Conservation (phyloP, 352 stramenopile species). For the Globisporangium irregulare region DNA sequence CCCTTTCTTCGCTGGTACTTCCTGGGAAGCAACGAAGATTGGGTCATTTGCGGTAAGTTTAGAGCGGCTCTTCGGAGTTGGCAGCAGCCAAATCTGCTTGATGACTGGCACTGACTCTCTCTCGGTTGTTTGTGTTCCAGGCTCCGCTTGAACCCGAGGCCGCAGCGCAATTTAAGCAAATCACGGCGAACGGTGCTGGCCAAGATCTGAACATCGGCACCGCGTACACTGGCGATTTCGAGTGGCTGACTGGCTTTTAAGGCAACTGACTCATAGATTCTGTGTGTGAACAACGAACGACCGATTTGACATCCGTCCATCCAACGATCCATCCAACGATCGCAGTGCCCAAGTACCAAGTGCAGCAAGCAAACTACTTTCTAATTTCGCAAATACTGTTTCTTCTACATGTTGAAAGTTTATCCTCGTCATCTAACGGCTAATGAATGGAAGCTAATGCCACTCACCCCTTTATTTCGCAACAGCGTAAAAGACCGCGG, state of each 20-base stretch:
- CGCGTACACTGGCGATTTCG: conserved; percentile 62
- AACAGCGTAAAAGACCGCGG: conserved; percentile 47
- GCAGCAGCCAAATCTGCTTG: conserved; percentile 2
- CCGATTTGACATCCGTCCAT: background rate
- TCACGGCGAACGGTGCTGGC: conserved; percentile 43
- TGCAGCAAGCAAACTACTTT: background rate
- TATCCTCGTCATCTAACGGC: conserved; percentile 11
- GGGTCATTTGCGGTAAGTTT: conserved; percentile 69
- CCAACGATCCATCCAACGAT: background rate
- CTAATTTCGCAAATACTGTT: conserved; percentile 15
- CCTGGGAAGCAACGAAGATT: conserved; percentile 79
- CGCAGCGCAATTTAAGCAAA: conserved; percentile 67
- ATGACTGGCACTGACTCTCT: background rate
- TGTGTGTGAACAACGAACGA: background rate
- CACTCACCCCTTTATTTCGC: conserved; percentile 32
- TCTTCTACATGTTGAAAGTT: conserved; percentile 14
- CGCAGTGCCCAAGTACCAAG: background rate
- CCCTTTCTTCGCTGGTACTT: conserved; percentile 78
- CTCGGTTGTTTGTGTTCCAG: conserved; percentile 21
- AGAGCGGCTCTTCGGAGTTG: background rate
- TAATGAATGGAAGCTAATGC: background rate
- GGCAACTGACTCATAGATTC: conserved; percentile 6
- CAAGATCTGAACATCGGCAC: conserved; percentile 71
- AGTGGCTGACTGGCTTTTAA: conserved; percentile 81
- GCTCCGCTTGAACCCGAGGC: conserved; percentile 73